Evolutionary conservation across 169 alveolate genomes (phyloP).

Genomic region (Plasmodium adleri): DNA sequence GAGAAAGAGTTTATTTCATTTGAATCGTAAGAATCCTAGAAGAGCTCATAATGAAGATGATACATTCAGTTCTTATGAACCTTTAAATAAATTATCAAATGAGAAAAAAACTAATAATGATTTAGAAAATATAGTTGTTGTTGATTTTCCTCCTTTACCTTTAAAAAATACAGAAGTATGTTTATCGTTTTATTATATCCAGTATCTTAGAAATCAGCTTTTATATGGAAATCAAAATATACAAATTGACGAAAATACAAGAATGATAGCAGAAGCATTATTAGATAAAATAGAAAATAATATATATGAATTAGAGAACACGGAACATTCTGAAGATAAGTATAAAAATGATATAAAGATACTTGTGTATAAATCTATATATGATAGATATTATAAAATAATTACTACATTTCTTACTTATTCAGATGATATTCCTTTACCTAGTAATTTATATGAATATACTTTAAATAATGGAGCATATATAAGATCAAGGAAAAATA

Average conservation of each 20-base stretch:
- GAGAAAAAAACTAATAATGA: slow-evolving; percentile 30
- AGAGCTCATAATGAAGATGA: slow-evolving; percentile 77
- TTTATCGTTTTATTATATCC: slow-evolving; percentile 63
- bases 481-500: slow-evolving; percentile 59
- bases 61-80: slow-evolving; percentile 10
- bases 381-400: slow-evolving; percentile 73
- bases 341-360: slow-evolving; percentile 56
- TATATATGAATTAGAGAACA: slow-evolving; percentile 45
- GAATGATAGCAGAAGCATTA: slow-evolving; percentile 64
- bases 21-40: slow-evolving; percentile 55
- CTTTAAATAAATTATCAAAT: neutral
- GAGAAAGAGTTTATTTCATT: slow-evolving; percentile 26
- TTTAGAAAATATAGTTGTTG: slow-evolving; percentile 40
- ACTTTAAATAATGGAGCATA: slow-evolving; percentile 66
- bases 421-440: slow-evolving; percentile 47
- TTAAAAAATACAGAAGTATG: slow-evolving; percentile 67
- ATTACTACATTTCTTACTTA: slow-evolving; percentile 46
- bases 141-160: slow-evolving; percentile 73
- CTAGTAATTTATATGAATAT: slow-evolving; percentile 70
- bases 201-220: slow-evolving; percentile 68
- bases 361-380: slow-evolving; percentile 52
- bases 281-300: slow-evolving; percentile 57
- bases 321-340: slow-evolving; percentile 15
- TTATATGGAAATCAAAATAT: slow-evolving; percentile 74
- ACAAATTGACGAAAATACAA: slow-evolving; percentile 64